Conservation (phyloP, 1,139 yeast genomes). For the Yamadazyma jaroonii region DNA sequence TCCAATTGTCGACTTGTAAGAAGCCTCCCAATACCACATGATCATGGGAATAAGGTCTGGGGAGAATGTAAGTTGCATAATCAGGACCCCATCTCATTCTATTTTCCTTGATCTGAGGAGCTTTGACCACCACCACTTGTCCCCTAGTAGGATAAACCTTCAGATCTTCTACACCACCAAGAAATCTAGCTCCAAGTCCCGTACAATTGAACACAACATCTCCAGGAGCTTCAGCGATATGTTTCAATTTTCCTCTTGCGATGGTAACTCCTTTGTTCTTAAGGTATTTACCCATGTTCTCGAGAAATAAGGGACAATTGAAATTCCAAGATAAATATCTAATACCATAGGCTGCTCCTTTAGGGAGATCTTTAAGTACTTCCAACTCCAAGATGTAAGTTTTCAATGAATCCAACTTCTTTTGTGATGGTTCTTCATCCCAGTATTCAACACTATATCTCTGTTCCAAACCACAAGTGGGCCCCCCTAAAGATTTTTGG, state of each 20-base stretch:
- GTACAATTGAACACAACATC: conserved; percentile 60
- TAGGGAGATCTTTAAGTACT: conserved; percentile 2
- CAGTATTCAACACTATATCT: conserved; percentile 5
- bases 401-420: conserved; percentile 5
- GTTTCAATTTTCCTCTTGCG: conserved; percentile 39
- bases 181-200: conserved; percentile 58
- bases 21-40: conserved; percentile 69
- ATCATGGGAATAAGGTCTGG: conserved; percentile 22
- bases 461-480: conserved; percentile 6
- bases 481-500: conserved; percentile 7
- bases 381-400: conserved; percentile 3
- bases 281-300: conserved; percentile 9
- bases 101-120: conserved; percentile 53
- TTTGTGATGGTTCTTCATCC: conserved; percentile 2
- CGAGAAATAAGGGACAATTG: conserved; percentile 44
- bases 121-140: conserved; percentile 61
- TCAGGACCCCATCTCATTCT: conserved; percentile 51
- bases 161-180: conserved; percentile 57
- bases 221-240: conserved; percentile 45
- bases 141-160: conserved; percentile 64
- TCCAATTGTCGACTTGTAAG: conserved; percentile 55
- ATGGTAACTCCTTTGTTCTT: conserved; percentile 22
- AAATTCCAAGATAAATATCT: conserved; percentile 61
- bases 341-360: conserved; percentile 52
- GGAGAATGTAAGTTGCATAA: conserved; percentile 56